phyloP scores from a whole-genome alignment of 164 flowering plant genomes.

The Cinnamomum micranthum region DNA sequence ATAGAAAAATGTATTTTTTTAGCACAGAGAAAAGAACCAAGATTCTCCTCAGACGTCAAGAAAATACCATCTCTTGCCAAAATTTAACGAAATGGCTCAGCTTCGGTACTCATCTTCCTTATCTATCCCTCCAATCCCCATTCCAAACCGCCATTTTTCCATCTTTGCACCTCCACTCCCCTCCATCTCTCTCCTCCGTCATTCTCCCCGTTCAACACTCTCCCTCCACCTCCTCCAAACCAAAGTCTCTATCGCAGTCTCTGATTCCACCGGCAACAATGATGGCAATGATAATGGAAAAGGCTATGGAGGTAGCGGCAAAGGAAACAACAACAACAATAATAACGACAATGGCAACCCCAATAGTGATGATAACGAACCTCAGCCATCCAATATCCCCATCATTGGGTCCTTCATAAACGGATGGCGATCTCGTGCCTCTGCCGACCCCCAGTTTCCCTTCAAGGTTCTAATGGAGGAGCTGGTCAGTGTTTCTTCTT shows the following conservation, averaged over 20 bases:
- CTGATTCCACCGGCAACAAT: slow-evolving; percentile 9
- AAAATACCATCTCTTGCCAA: no score
- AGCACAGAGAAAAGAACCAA: no score
- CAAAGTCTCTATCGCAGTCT: slow-evolving; percentile 5
- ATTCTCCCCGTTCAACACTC: not conserved
- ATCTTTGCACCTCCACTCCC: not conserved
- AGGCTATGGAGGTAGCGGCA: slow-evolving; percentile 1
- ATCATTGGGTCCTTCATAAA: slow-evolving; percentile 49
- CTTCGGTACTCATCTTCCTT: slow-evolving; percentile 29
- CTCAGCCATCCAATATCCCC: slow-evolving; percentile 36
- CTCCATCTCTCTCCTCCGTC: not conserved
- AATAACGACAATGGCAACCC: slow-evolving; percentile 2
- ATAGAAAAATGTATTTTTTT: no score
- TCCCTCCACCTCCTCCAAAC: slow-evolving; percentile 3
- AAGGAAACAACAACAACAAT: slow-evolving; percentile 8
- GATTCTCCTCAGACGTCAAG: no score
- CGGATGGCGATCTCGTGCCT: slow-evolving; percentile 88
- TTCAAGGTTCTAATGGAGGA: slow-evolving; percentile 97
- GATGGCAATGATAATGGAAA: not conserved
- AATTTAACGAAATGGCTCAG: slow-evolving; percentile 24
- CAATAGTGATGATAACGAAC: slow-evolving; percentile 11
- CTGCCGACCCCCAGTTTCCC: slow-evolving; percentile 93
- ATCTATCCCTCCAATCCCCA: not conserved
- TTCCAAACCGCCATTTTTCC: slow-evolving; percentile 1
- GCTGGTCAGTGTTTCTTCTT: slow-evolving; percentile 70